Percentiles rank a stretch among this genome's conserved stretches.
These are phyloP conservation scores for Rhazya stricta DNA, from an alignment of 257 asterid genomes.

Conservation along the genomic window DNA sequence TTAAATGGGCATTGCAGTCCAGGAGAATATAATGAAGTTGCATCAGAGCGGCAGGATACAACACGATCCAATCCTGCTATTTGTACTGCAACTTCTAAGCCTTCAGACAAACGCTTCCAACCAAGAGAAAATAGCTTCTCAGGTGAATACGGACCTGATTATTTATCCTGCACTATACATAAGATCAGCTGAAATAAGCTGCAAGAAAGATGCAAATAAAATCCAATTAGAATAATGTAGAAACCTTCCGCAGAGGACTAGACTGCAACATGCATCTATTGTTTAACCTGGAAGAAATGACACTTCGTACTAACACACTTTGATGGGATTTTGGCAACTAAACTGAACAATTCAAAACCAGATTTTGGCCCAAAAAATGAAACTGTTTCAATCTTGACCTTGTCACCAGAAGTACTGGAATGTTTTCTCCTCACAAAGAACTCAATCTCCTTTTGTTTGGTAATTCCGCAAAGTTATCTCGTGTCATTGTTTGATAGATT, in stretches of 20 bases:
- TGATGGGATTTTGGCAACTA: neutral
- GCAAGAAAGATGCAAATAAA: slow-evolving; percentile 6
- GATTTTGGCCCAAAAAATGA: slow-evolving; percentile 14
- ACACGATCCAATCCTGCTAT: slow-evolving; percentile 9
- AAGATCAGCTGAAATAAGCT: slow-evolving; percentile 11
- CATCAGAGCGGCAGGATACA: slow-evolving; percentile 78
- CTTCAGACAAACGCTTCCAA: slow-evolving; percentile 8
- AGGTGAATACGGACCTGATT: neutral
- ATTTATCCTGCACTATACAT: neutral
- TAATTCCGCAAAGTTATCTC: too few species aligned
- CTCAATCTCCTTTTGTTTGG: too few species aligned
- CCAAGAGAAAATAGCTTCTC: slow-evolving; percentile 11
- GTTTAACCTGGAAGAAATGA: neutral
- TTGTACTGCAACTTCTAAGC: slow-evolving; percentile 11
- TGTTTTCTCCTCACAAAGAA: too few species aligned
- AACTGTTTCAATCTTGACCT: too few species aligned
- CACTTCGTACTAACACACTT: neutral
- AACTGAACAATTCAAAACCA: slow-evolving; percentile 15
- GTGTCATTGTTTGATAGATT: too few species aligned
- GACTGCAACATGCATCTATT: neutral
- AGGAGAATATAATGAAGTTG: slow-evolving; percentile 80
- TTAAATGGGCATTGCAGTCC: slow-evolving; percentile 85
- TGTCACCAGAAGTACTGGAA: too few species aligned
- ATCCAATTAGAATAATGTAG: neutral
- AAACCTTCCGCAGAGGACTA: slow-evolving; percentile 2